Percentiles rank a stretch among this genome's conserved stretches.
Conservation (phyloP, 305 asterid species). For the Petunia hybrid region DNA sequence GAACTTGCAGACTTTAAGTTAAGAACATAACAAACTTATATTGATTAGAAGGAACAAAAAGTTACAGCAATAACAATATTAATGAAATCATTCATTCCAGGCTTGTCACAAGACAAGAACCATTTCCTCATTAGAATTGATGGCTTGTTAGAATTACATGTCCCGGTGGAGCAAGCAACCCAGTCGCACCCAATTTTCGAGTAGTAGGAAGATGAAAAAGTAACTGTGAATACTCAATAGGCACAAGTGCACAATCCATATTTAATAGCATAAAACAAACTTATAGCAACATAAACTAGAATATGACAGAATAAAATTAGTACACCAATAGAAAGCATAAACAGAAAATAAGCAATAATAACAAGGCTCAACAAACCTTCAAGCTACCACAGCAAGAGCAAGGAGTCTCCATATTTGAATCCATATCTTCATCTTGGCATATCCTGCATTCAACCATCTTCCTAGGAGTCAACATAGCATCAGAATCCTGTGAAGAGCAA, state of each 20-base stretch:
- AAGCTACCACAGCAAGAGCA: constrained; percentile 97
- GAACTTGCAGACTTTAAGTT: not conserved
- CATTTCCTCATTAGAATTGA: not conserved
- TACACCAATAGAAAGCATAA: not conserved
- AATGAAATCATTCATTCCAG: not conserved
- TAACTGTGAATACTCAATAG: not conserved
- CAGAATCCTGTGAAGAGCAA: constrained; percentile 45
- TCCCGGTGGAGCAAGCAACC: not conserved
- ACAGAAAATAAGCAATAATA: not conserved
- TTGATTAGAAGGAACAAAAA: not conserved
- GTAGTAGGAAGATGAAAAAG: not conserved
- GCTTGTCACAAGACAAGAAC: not conserved
- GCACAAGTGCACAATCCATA: not conserved
- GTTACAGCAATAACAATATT: not conserved
- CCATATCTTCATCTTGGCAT: constrained; percentile 86
- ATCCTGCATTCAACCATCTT: constrained; percentile 88
- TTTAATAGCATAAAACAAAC: not conserved
- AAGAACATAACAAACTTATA: not conserved
- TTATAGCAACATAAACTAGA: not conserved
- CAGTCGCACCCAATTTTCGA: not conserved
- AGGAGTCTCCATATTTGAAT: constrained; percentile 83
- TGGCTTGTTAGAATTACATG: not conserved
- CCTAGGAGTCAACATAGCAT: constrained; percentile 54
- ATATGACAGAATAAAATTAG: not conserved
- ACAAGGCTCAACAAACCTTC: constrained; percentile 61